Conservation (phyloP, 2,329 filamentous ascomycete genomes). For the Scytalidium sp. region DNA sequence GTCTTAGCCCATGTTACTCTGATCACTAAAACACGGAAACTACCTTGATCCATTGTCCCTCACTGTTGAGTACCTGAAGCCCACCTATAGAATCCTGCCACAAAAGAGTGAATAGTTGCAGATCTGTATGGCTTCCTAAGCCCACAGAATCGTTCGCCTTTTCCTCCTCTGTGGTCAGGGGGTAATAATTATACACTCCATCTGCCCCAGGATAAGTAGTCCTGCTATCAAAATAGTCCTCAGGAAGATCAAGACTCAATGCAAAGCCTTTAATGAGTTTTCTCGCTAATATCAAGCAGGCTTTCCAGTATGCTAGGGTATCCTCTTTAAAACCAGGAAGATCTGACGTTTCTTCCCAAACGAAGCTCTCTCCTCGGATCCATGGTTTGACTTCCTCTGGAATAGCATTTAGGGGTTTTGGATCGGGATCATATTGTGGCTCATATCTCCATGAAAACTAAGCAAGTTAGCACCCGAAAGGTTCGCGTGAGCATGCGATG, state of each 20-base stretch:
- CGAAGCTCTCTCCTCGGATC: constrained; percentile 46
- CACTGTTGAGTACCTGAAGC: constrained; percentile 38
- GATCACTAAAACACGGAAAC: neutral
- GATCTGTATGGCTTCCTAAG: constrained; percentile 44
- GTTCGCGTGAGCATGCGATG: too few species aligned
- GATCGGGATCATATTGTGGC: constrained; percentile 47
- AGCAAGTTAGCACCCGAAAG: too few species aligned
- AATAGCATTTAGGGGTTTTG: constrained; percentile 36
- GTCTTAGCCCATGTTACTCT: constrained; percentile 6
- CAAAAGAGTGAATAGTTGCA: constrained; percentile 47
- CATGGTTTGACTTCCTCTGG: constrained; percentile 39
- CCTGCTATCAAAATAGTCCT: constrained; percentile 53
- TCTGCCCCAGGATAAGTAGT: constrained; percentile 47
- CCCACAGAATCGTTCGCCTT: constrained; percentile 32
- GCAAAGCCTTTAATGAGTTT: constrained; percentile 51
- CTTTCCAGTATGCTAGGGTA: constrained; percentile 43
- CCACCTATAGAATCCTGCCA: constrained; percentile 43
- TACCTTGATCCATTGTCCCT: constrained; percentile 41
- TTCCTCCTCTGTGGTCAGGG: constrained; percentile 31
- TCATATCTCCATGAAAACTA: constrained; percentile 45
- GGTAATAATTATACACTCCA: constrained; percentile 43
- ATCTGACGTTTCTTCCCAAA: constrained; percentile 49
- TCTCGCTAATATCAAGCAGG: constrained; percentile 47
- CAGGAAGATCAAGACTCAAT: constrained; percentile 49
- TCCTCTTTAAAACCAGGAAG: constrained; percentile 46